Percentiles rank a stretch among this genome's conserved stretches.
phyloP scores from a whole-genome alignment of 2,329 filamentous ascomycete genomes.

The Fusarium drepaniforme region DNA sequence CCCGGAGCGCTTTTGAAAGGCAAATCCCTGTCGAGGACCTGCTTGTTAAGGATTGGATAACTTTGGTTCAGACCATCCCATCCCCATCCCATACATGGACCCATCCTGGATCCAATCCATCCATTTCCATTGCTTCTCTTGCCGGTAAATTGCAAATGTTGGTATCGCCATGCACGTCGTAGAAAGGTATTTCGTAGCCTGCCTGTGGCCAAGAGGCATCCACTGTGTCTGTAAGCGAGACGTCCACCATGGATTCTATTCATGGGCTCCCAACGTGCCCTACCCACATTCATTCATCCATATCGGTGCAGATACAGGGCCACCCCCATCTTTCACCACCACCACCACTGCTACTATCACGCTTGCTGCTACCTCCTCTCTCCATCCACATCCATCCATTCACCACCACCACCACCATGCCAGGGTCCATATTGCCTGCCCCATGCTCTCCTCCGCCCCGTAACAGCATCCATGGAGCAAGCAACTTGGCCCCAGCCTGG shows the following conservation, averaged over 20 bases:
- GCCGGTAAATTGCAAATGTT: neutral
- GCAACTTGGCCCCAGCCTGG: neutral
- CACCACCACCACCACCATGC: constrained; percentile 8
- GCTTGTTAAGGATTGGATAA: neutral
- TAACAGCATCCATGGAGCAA: constrained; percentile 27
- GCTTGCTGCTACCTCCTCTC: constrained; percentile 5
- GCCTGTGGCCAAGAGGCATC: neutral
- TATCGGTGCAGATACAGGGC: neutral
- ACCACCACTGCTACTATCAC: constrained; percentile 22
- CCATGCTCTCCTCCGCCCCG: constrained; percentile 25
- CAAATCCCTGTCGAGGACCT: constrained; percentile 15
- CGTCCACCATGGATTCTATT: neutral
- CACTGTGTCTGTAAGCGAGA: constrained; percentile 2
- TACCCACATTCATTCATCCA: constrained; percentile 1
- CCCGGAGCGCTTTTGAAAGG: constrained; percentile 16
- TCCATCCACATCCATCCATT: constrained; percentile 17
- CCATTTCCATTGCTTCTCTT: neutral
- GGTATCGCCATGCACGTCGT: constrained; percentile 2
- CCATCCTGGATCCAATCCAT: neutral
- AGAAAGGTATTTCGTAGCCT: neutral
- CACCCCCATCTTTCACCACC: constrained; percentile 15
- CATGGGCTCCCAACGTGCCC: neutral
- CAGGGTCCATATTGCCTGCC: constrained; percentile 33
- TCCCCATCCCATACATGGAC: neutral
- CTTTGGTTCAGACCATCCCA: neutral